Conservation (phyloP, 306 rosid genomes). For the Begonia loranthoides region DNA sequence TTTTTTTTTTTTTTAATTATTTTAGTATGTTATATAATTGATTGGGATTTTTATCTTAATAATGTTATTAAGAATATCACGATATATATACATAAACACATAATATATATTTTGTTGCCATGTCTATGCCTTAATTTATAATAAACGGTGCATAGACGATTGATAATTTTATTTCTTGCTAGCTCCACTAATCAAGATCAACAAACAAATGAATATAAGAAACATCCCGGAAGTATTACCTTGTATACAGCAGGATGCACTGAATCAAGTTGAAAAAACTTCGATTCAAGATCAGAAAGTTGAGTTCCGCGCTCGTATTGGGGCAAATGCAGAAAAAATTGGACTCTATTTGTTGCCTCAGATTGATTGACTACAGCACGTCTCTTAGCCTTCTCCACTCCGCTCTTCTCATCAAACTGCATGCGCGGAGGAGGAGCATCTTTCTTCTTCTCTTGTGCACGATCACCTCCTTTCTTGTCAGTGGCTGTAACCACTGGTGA, state of each 20-base stretch:
- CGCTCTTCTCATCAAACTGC: slow-evolving; percentile 68
- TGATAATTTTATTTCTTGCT: too few species aligned
- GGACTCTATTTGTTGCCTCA: slow-evolving; percentile 70
- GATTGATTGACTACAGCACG: slow-evolving; percentile 62
- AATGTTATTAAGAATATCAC: too few species aligned
- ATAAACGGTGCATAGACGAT: too few species aligned
- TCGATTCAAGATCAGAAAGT: slow-evolving; percentile 59
- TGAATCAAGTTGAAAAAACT: slow-evolving; percentile 53
- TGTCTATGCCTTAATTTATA: too few species aligned
- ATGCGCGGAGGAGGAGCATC: slow-evolving; percentile 69
- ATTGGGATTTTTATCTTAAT: too few species aligned
- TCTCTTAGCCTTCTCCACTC: slow-evolving; percentile 69
- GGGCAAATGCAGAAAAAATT: slow-evolving; percentile 77
- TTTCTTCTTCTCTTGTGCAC: slow-evolving; percentile 52
- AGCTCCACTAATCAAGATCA: too few species aligned
- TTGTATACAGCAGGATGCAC: slow-evolving; percentile 75
- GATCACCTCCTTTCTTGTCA: slow-evolving; percentile 52
- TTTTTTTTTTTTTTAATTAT: too few species aligned
- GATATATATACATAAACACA: too few species aligned
- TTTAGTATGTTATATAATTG: too few species aligned
- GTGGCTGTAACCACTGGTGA: slow-evolving; percentile 18
- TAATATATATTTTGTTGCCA: too few species aligned
- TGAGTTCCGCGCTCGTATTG: slow-evolving; percentile 68
- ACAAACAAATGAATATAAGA: too few species aligned
- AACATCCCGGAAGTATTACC: slow-evolving; percentile 20